Conservation (phyloP, 176 grass and related monocot species). For the Puya raimondii region DNA sequence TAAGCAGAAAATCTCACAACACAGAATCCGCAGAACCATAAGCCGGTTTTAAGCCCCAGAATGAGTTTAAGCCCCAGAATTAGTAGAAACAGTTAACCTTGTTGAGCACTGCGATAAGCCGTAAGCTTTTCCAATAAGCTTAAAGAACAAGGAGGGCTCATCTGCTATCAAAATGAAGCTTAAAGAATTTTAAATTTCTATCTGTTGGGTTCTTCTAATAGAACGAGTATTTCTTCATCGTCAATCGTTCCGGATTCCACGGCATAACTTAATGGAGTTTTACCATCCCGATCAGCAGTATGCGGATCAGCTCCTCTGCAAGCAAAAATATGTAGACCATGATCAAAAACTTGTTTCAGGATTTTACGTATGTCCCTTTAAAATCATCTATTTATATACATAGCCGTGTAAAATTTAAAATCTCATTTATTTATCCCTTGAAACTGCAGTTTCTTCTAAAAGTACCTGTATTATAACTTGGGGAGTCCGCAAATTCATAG, state of each 20-base stretch:
- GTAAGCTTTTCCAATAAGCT: not conserved
- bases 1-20: conserved; percentile 17
- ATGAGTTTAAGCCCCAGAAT: too few species aligned
- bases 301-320: conserved; percentile 83
- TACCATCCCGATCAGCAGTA: conserved; percentile 41
- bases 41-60: not conserved
- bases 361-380: too few species aligned
- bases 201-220: conserved; percentile 75
- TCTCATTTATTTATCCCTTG: too few species aligned
- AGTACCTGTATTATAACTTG: too few species aligned
- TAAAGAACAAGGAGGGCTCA: not conserved
- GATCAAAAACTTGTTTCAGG: too few species aligned
- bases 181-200: conserved; percentile 12
- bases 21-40: conserved; percentile 24
- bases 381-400: too few species aligned
- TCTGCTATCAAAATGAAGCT: conserved; percentile 10
- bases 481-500: too few species aligned
- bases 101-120: not conserved
- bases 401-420: too few species aligned
- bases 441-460: too few species aligned
- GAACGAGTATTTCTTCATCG: conserved; percentile 73
- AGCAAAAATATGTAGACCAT: not conserved
- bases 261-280: conserved; percentile 68
- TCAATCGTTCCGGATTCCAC: conserved; percentile 66
- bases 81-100: too few species aligned